Conservation (phyloP, 2,329 filamentous ascomycete species). For the Aspergillus sp. region DNA sequence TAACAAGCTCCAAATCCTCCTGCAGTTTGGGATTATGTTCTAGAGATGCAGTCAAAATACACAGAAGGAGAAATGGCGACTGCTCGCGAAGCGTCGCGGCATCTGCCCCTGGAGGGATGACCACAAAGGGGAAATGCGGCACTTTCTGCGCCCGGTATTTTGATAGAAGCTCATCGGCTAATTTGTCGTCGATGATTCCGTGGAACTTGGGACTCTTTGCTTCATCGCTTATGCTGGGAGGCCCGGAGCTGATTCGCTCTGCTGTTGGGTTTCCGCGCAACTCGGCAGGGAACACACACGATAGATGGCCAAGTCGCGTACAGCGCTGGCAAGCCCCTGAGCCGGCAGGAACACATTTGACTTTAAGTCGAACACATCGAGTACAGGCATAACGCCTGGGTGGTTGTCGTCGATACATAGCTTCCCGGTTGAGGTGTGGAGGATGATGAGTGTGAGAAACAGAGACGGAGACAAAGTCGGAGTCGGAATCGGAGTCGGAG, state of each 20-base stretch:
- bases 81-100: neutral
- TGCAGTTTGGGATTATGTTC: conserved; percentile 3
- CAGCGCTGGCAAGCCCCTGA: conserved; percentile 11
- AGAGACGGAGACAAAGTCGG: neutral
- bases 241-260: neutral
- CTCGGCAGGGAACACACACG: conserved; percentile 4
- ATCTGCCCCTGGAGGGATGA: conserved; percentile 1
- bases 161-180: neutral
- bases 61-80: conserved; percentile 9
- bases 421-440: neutral
- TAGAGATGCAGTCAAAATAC: neutral
- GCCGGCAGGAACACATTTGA: conserved; percentile 6
- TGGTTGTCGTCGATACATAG: conserved; percentile 4
- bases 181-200: neutral
- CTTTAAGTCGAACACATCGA: conserved; percentile 13
- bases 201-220: neutral
- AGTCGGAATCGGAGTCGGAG: conserved; percentile 1
- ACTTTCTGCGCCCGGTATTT: conserved; percentile 12
- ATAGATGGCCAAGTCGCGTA: conserved; percentile 7
- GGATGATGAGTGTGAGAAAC: neutral
- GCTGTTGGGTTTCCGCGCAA: neutral
- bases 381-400: conserved; percentile 10
- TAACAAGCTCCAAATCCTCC: neutral
- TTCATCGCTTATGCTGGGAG: neutral
- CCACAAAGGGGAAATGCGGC: conserved; percentile 14